Conservation (phyloP, 1,284 basidiomycete genomes). For the Rhodotorula sp. region DNA sequence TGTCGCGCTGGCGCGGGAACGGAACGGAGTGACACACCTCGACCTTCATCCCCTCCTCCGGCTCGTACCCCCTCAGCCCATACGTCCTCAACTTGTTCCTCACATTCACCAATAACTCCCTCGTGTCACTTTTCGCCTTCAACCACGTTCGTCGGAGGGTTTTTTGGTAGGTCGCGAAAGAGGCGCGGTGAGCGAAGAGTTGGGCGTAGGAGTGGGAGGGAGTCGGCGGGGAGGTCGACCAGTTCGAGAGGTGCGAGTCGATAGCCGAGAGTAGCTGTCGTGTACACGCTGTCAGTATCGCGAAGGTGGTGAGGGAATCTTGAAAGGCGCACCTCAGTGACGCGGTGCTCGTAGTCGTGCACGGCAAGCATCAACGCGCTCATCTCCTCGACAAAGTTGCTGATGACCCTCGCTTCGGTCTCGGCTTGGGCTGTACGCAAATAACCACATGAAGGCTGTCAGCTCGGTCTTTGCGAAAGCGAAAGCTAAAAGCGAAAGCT, state of each 20-base stretch:
- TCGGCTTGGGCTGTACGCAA: conserved; percentile 76
- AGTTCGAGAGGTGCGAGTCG: conserved; percentile 61
- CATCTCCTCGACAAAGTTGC: conserved; percentile 95
- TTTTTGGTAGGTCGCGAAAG: conserved; percentile 79
- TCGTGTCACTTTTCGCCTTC: conserved; percentile 82
- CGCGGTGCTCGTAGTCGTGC: conserved; percentile 92
- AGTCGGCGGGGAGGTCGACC: conserved; percentile 57
- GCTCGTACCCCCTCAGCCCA: conserved; percentile 75
- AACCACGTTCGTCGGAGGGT: conserved; percentile 84
- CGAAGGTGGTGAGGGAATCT: background rate
- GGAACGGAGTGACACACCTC: conserved; percentile 51
- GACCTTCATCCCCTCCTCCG: conserved; percentile 67
- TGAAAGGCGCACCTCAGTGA: conserved; percentile 58
- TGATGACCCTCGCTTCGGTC: conserved; percentile 86
- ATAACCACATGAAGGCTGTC: background rate
- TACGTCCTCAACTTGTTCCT: conserved; percentile 94
- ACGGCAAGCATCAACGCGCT: conserved; percentile 77
- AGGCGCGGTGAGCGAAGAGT: conserved; percentile 70
- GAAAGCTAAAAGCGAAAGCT: too few species aligned
- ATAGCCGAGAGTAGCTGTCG: conserved; percentile 65
- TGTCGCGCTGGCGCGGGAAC: too few species aligned
- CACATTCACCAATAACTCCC: conserved; percentile 85
- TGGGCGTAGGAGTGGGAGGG: conserved; percentile 75
- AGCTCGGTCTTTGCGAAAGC: background rate
- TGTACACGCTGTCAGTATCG: background rate